Conservation (phyloP, 139 green algal species). For the Coccomyxa sp. region DNA sequence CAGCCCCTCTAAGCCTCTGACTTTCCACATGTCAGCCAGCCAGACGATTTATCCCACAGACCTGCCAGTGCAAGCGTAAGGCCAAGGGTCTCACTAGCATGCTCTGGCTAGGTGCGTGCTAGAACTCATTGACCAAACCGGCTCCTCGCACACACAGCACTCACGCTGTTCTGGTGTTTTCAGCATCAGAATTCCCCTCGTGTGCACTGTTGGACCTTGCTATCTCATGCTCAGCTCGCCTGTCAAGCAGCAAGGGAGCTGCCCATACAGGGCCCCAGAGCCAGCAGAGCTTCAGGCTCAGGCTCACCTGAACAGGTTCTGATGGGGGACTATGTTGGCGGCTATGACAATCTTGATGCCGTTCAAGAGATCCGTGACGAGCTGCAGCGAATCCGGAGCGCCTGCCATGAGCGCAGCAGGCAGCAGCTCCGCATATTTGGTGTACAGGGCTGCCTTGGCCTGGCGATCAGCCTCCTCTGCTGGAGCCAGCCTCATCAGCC, state of each 20-base stretch:
- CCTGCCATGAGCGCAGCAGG: slow-evolving; percentile 3
- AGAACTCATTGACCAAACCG: too few relatives aligned
- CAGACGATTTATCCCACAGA: neutral
- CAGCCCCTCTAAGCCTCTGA: neutral
- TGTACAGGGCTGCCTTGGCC: slow-evolving; percentile 37
- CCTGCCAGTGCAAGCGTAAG: neutral
- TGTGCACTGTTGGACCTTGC: too few relatives aligned
- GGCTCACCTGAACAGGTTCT: slow-evolving; percentile 39
- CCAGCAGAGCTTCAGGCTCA: too few relatives aligned
- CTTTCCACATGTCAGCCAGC: neutral
- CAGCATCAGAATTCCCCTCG: too few relatives aligned
- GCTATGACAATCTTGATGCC: slow-evolving; percentile 21
- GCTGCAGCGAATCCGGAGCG: neutral
- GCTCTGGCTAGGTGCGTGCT: too few relatives aligned
- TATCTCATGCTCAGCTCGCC: too few relatives aligned
- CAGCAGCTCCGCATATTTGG: slow-evolving; percentile 27
- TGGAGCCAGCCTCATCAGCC: slow-evolving; percentile 27
- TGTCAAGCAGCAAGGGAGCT: too few relatives aligned
- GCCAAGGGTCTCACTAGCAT: neutral
- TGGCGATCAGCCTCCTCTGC: slow-evolving; percentile 19
- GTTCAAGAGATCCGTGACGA: slow-evolving; percentile 27
- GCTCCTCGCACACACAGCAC: too few relatives aligned
- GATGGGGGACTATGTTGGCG: slow-evolving; percentile 6
- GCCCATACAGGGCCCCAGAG: too few relatives aligned
- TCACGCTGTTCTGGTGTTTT: too few relatives aligned